phyloP scores from a whole-genome alignment of 2,329 filamentous ascomycete species.

The Apiospora aurea region DNA sequence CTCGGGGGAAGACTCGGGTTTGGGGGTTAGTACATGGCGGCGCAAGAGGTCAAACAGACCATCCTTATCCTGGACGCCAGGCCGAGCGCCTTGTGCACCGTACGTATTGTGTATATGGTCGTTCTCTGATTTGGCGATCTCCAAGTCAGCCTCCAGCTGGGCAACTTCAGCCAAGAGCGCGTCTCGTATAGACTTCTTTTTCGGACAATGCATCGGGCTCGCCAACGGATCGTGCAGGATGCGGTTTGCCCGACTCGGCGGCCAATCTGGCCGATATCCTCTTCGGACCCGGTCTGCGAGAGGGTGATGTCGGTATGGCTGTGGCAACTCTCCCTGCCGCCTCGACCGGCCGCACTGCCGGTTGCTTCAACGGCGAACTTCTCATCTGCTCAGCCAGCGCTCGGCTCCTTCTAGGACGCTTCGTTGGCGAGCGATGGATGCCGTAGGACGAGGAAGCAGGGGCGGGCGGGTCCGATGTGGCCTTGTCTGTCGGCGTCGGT shows the following conservation, averaged over 20 bases:
- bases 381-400: slow-evolving; percentile 48
- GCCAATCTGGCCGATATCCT: slow-evolving; percentile 1
- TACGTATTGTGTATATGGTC: slow-evolving; percentile 57
- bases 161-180: slow-evolving; percentile 62
- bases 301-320: slow-evolving; percentile 28
- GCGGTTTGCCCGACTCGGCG: slow-evolving; percentile 30
- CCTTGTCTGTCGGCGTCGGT: slow-evolving; percentile 59
- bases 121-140: slow-evolving; percentile 63
- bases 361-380: slow-evolving; percentile 58
- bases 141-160: slow-evolving; percentile 65
- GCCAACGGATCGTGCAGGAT: slow-evolving; percentile 51
- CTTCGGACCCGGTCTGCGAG: slow-evolving; percentile 4
- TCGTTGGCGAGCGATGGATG: slow-evolving; percentile 67
- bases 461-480: slow-evolving; percentile 56
- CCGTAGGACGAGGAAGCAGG: slow-evolving; percentile 58
- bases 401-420: slow-evolving; percentile 52
- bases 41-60: slow-evolving; percentile 50
- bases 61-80: slow-evolving; percentile 43
- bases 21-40: slow-evolving; percentile 50
- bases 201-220: slow-evolving; percentile 51
- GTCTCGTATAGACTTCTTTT: slow-evolving; percentile 62
- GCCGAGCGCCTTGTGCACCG: slow-evolving; percentile 42
- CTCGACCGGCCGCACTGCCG: slow-evolving; percentile 42
- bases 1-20: slow-evolving; percentile 37
- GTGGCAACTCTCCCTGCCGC: background rate